Base-by-base conservation (phyloP, 2,329 filamentous ascomycete genomes). In the Scedosporium boydii region DNA sequence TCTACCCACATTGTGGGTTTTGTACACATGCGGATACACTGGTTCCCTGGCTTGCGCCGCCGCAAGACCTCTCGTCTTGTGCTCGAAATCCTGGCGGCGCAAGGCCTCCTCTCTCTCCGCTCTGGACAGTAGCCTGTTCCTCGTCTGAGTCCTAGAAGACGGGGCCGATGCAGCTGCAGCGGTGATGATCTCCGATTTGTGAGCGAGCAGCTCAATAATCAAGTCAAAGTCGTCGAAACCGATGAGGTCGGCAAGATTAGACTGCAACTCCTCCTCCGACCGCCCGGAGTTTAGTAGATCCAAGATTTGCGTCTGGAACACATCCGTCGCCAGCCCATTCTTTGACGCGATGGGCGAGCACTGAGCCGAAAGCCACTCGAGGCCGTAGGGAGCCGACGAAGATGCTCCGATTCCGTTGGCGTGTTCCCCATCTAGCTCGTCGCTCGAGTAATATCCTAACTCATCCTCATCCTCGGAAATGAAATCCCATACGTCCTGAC, bases 161-260 rank as follows among this genome's bases (percentile, higher is more conserved):
- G 73, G 72, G 61, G 74, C 69, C 3, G 76, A 59, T 21, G 58
- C 34, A 1, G 60, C 53, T 12, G 60, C 29, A 53, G 51, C 53
- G 34, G 53, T 48, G 14, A 29, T 58, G 41, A 98, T 84, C 56
- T 90, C 84, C 60, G 82, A 78, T 60, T 92, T 85, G 71, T 93
- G 87, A 2, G 86, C 82, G 60, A 98, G 88, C n/a, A 98, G 78
- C 65, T 97, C 91, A 65, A 93, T 93, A 61, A 98, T 88, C 69
- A 99, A 87, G 67, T 99, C 93, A 18, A 99, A 80, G 70, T 98
- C 91, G 68, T 95, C 92, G 69, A 93, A 98, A 0, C 96, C 95
- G 64, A 99, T 81, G 53, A 97, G 84, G 68, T 99, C 95, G 0
- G 90, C 91, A 42, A 99, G 81, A 48, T 88, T 86, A 70, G 92